Percentiles rank a stretch among this genome's conserved stretches.
Evolutionary conservation across 202 grass and related monocot species (phyloP).

Genomic region (Carex arenaria): DNA sequence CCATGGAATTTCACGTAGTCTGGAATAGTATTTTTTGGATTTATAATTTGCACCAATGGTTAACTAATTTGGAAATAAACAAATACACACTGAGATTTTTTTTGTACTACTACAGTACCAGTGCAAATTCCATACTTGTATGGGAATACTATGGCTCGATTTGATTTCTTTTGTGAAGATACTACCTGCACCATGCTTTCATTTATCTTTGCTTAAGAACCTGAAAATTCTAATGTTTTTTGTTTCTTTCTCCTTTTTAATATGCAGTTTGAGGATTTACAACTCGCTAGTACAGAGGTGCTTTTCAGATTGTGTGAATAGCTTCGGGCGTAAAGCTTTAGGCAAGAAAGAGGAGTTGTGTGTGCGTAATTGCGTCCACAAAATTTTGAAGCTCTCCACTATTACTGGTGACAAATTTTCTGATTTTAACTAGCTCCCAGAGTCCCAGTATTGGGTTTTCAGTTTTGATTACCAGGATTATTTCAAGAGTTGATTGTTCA

Average conservation of each 20-base stretch:
- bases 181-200: not conserved
- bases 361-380: constrained; percentile 52
- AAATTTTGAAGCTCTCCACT: constrained; percentile 41
- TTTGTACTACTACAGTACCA: not conserved
- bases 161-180: not conserved
- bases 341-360: constrained; percentile 54
- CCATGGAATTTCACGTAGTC: not conserved
- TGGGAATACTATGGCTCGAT: not conserved
- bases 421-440: not conserved
- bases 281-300: constrained; percentile 43
- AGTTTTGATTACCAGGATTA: too few species aligned
- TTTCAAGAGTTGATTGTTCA: not conserved
- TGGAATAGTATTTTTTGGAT: not conserved
- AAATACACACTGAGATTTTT: not conserved
- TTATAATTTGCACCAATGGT: not conserved
- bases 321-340: constrained; percentile 54
- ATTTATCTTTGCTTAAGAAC: not conserved
- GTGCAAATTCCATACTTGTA: not conserved
- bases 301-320: constrained; percentile 62
- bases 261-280: constrained; percentile 43
- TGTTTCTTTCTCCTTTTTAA: not conserved
- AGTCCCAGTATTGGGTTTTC: not conserved
- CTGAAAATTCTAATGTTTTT: not conserved
- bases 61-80: not conserved
- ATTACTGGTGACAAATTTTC: constrained; percentile 33